These are phyloP conservation scores for Boletus subparvulus DNA, from an alignment of 768 basidiomycete genomes.

Conservation along the genomic window DNA sequence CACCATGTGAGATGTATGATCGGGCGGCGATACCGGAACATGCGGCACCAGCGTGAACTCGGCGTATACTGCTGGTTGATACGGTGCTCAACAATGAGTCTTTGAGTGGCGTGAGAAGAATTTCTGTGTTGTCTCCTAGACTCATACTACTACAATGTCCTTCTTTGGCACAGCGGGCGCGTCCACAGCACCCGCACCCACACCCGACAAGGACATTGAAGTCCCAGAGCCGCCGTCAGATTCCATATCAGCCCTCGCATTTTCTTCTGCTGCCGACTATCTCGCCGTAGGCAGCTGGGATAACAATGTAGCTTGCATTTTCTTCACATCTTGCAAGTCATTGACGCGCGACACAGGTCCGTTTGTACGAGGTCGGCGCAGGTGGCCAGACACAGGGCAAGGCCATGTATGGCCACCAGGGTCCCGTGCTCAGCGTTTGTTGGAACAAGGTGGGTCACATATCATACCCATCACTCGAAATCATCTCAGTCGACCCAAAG, in stretches of 20 bases:
- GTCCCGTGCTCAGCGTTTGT: constrained; percentile 81
- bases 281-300: constrained; percentile 95
- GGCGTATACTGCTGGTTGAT: constrained; percentile 5
- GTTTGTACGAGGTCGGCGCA: constrained; percentile 86
- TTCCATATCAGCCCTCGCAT: constrained; percentile 81
- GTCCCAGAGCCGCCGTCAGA: constrained; percentile 80
- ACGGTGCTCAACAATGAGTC: too few species aligned
- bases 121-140: background rate
- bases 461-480: constrained; percentile 1
- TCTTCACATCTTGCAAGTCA: background rate
- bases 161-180: constrained; percentile 41
- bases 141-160: constrained; percentile 33
- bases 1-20: background rate
- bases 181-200: constrained; percentile 36
- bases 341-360: constrained; percentile 54
- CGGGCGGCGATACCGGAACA: constrained; percentile 21
- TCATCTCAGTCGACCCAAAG: constrained; percentile 38
- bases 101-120: constrained; percentile 27
- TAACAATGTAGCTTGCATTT: constrained; percentile 60
- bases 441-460: constrained; percentile 75
- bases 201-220: constrained; percentile 75
- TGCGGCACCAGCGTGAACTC: constrained; percentile 28
- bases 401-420: constrained; percentile 89
- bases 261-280: constrained; percentile 84
- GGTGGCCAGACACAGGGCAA: constrained; percentile 83